Evolutionary conservation across 345 rosid species (phyloP).

Genomic region (Chamaenerion angustifolium): DNA sequence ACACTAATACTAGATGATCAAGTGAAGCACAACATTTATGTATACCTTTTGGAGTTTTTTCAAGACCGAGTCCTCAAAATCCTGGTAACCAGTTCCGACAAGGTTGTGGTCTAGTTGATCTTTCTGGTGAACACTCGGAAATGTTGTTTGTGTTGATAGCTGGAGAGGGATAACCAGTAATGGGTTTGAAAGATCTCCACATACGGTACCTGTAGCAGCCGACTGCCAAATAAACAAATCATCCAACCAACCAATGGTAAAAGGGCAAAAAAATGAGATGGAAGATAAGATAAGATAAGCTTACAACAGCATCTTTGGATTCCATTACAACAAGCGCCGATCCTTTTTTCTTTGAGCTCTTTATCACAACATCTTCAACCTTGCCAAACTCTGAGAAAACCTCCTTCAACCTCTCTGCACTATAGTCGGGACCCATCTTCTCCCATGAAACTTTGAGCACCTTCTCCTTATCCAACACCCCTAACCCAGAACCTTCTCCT

Average conservation of each 20-base stretch:
- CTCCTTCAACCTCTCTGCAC: slow-evolving; percentile 46
- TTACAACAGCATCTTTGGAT: slow-evolving; percentile 60
- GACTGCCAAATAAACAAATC: slow-evolving; percentile 23
- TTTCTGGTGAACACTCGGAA: slow-evolving; percentile 23
- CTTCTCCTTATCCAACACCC: slow-evolving; percentile 38
- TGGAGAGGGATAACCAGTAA: slow-evolving; percentile 66
- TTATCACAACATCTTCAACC: slow-evolving; percentile 69
- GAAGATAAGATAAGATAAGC: slow-evolving; percentile 8
- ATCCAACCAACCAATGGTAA: neutral
- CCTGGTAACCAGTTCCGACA: slow-evolving; percentile 65
- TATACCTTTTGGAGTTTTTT: slow-evolving; percentile 50
- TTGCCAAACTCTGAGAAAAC: slow-evolving; percentile 60
- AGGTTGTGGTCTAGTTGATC: slow-evolving; percentile 27
- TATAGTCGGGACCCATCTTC: slow-evolving; percentile 43
- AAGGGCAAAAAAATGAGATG: neutral
- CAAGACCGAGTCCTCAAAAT: slow-evolving; percentile 58
- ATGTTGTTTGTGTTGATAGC: slow-evolving; percentile 25
- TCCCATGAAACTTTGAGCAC: slow-evolving; percentile 81
- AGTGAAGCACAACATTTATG: neutral
- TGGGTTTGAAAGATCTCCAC: slow-evolving; percentile 60
- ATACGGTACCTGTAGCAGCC: slow-evolving; percentile 51
- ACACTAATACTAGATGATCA: neutral
- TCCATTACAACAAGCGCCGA: slow-evolving; percentile 80
- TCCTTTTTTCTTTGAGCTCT: slow-evolving; percentile 55
- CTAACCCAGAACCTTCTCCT: slow-evolving; percentile 13